Conservation (phyloP, 352 stramenopile species). For the Pythium folliculosum region DNA sequence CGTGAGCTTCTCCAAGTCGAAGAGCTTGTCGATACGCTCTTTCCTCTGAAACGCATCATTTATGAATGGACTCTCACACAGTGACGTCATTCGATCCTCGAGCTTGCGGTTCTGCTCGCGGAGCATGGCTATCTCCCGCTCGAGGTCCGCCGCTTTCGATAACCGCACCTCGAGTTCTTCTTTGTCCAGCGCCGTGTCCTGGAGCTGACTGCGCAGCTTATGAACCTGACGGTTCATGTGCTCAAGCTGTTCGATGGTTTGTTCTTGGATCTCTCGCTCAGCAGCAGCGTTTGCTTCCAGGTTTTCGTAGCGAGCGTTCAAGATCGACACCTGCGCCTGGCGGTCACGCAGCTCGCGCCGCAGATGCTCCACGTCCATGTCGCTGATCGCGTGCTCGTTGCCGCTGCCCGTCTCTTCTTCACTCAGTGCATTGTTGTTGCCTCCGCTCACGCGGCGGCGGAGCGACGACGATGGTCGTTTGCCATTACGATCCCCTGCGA, state of each 20-base stretch:
- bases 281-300: conserved; percentile 80
- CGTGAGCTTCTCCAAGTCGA: conserved; percentile 82
- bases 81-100: conserved; percentile 87
- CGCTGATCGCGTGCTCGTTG: conserved; percentile 3
- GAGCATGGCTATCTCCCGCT: conserved; percentile 77
- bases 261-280: conserved; percentile 89
- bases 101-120: conserved; percentile 84
- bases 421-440: conserved; percentile 33
- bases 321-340: conserved; percentile 78
- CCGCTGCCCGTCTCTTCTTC: conserved; percentile 37
- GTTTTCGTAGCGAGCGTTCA: conserved; percentile 90
- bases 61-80: conserved; percentile 94
- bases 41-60: conserved; percentile 90
- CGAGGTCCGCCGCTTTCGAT: conserved; percentile 67
- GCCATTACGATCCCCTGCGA: neutral
- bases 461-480: neutral
- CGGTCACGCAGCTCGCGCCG: conserved; percentile 78
- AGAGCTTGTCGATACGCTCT: conserved; percentile 83
- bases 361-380: conserved; percentile 53
- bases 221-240: conserved; percentile 91
- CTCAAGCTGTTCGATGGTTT: conserved; percentile 87
- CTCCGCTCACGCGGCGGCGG: conserved; percentile 3
- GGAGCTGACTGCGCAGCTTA: conserved; percentile 82
- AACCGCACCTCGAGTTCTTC: conserved; percentile 68
- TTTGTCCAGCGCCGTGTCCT: conserved; percentile 80